Conservation (phyloP, 2,329 filamentous ascomycete genomes). For the Rhinocladiella similis region DNA sequence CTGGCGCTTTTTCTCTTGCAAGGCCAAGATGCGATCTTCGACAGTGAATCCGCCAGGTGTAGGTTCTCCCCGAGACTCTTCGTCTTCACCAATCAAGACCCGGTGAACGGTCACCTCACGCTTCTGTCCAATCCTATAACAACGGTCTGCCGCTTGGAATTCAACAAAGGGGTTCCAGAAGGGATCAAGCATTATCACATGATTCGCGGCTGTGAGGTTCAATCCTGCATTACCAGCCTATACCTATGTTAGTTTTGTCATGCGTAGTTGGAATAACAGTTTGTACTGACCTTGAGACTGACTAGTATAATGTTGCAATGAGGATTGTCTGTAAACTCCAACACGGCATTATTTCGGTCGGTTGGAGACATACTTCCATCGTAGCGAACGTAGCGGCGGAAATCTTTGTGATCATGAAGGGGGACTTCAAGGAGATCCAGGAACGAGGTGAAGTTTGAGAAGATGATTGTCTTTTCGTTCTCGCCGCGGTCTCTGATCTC, state of each 20-base stretch:
- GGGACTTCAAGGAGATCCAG: constrained; percentile 77
- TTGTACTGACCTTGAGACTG: constrained; percentile 58
- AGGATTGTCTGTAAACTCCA: constrained; percentile 64
- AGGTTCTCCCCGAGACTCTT: background rate
- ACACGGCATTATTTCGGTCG: constrained; percentile 66
- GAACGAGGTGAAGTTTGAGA: constrained; percentile 77
- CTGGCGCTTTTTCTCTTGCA: constrained; percentile 76
- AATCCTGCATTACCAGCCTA: constrained; percentile 77
- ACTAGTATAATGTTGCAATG: constrained; percentile 70
- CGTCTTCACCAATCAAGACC: constrained; percentile 63
- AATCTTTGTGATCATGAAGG: constrained; percentile 43
- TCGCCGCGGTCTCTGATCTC: constrained; percentile 49
- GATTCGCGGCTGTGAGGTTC: constrained; percentile 78
- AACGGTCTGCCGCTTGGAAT: constrained; percentile 87
- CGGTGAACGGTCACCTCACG: constrained; percentile 76
- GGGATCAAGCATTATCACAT: constrained; percentile 87
- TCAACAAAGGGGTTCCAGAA: constrained; percentile 88
- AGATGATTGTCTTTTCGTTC: constrained; percentile 76
- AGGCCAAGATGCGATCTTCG: constrained; percentile 77
- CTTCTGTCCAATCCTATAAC: constrained; percentile 81
- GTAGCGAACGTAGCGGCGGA: constrained; percentile 67
- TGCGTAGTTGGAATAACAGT: no score
- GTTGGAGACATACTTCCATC: constrained; percentile 72
- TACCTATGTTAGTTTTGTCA: no score
- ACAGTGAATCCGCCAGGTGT: constrained; percentile 58